These are phyloP conservation scores for Aspergillus novoparasiticus DNA, from an alignment of 2,329 filamentous ascomycete species.

Conservation along the genomic window DNA sequence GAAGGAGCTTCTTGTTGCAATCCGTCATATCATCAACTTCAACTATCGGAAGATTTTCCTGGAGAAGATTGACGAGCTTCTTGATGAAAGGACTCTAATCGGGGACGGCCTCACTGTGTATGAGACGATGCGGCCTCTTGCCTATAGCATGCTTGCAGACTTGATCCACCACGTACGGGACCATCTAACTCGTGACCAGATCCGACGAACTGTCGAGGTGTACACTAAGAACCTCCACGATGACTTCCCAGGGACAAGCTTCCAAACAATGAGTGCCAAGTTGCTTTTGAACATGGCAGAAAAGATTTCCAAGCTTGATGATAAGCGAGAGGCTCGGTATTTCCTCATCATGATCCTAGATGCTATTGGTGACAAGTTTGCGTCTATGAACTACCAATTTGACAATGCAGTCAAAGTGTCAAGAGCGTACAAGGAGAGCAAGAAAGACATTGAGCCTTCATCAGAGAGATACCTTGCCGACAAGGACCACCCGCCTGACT, in stretches of 20 bases:
- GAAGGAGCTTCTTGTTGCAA: slow-evolving; percentile 94
- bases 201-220: slow-evolving; percentile 91
- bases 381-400: slow-evolving; percentile 96
- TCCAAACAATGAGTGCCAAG: slow-evolving; percentile 99
- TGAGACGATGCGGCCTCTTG: slow-evolving; percentile 91
- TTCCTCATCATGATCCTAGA: slow-evolving; percentile 97
- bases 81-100: slow-evolving; percentile 92
- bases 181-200: slow-evolving; percentile 83
- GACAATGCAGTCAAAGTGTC: slow-evolving; percentile 93
- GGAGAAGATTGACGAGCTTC: slow-evolving; percentile 87
- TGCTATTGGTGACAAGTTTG: slow-evolving; percentile 97
- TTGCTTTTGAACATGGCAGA: slow-evolving; percentile 97
- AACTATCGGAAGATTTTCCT: slow-evolving; percentile 96
- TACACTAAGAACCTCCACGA: slow-evolving; percentile 97
- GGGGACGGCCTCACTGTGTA: slow-evolving; percentile 96
- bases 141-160: slow-evolving; percentile 98
- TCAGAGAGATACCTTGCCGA: slow-evolving; percentile 84
- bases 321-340: slow-evolving; percentile 92
- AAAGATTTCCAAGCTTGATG: slow-evolving; percentile 89
- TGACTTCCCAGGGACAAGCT: slow-evolving; percentile 94
- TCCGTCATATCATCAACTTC: slow-evolving; percentile 98
- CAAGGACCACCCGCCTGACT: slow-evolving; percentile 78
- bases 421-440: slow-evolving; percentile 77
- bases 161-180: slow-evolving; percentile 96
- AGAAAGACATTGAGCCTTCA: slow-evolving; percentile 65